Conservation (phyloP, 2,329 filamentous ascomycete genomes). For the Ascochyta lentis region DNA sequence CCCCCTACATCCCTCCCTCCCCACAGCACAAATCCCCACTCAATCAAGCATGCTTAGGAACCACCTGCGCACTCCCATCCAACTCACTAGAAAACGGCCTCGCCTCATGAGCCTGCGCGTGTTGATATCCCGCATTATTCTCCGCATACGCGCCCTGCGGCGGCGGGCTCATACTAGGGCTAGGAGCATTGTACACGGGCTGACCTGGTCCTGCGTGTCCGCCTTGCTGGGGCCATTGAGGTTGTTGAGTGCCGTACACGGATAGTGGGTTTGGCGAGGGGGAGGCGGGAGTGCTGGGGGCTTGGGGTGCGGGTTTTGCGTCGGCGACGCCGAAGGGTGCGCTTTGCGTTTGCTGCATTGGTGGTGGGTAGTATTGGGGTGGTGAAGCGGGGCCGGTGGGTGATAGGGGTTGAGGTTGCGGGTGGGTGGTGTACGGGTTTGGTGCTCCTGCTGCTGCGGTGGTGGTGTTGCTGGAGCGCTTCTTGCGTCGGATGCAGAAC, state of each 20-base stretch:
- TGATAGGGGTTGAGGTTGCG: background rate
- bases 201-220: constrained; percentile 14
- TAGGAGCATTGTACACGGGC: constrained; percentile 18
- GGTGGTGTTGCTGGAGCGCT: constrained; percentile 19
- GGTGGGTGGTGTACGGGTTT: constrained; percentile 9
- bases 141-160: constrained; percentile 21
- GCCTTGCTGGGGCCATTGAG: constrained; percentile 28
- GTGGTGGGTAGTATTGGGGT: constrained; percentile 26
- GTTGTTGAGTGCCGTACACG: constrained; percentile 12
- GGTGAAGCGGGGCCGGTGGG: constrained; percentile 11
- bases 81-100: constrained; percentile 32
- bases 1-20: no score
- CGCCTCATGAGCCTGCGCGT: constrained; percentile 5
- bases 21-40: no score
- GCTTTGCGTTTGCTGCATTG: constrained; percentile 23
- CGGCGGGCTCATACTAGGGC: constrained; percentile 18
- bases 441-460: constrained; percentile 13
- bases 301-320: constrained; percentile 26
- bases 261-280: background rate
- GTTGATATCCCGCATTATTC: constrained; percentile 3
- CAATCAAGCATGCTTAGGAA: no score
- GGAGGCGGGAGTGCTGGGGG: constrained; percentile 21
- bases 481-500: constrained; percentile 29
- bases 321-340: constrained; percentile 27
- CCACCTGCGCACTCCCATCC: constrained; percentile 16